Evolutionary conservation across 23 red algal species (phyloP).

Genomic region (Gracilariopsis chorda): DNA sequence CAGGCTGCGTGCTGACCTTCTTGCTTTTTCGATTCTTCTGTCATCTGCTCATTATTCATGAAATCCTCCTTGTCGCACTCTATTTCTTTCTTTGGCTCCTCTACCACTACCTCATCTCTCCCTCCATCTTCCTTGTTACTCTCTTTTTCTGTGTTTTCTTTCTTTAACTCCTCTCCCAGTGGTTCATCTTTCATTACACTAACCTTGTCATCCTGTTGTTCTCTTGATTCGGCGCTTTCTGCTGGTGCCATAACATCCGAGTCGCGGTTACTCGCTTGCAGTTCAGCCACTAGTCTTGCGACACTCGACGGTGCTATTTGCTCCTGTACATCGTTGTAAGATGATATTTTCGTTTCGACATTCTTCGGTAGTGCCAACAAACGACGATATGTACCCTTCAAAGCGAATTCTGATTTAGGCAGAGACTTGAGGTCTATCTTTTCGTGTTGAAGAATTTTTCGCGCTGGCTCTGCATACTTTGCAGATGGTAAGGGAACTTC

Average conservation of each 20-base stretch:
- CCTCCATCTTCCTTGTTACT: too few relatives aligned
- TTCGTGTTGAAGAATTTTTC: constrained; percentile 42
- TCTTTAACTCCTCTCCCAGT: neutral
- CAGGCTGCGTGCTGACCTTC: too few relatives aligned
- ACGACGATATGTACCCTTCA: constrained; percentile 78
- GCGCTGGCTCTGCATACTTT: neutral
- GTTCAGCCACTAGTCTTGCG: neutral
- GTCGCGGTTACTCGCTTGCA: too few relatives aligned
- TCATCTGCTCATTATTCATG: too few relatives aligned
- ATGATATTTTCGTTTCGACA: constrained; percentile 61
- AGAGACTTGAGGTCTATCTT: constrained; percentile 56
- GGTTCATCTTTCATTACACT: too few relatives aligned
- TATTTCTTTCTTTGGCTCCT: neutral
- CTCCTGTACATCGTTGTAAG: constrained; percentile 28
- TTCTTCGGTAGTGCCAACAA: constrained; percentile 54
- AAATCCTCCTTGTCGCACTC: neutral
- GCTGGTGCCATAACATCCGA: too few relatives aligned
- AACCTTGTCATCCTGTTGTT: too few relatives aligned
- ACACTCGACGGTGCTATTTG: neutral
- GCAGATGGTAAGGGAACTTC: constrained; percentile 27
- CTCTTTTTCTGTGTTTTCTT: neutral
- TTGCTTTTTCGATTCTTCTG: too few relatives aligned
- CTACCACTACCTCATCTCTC: neutral
- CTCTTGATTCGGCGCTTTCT: too few relatives aligned
- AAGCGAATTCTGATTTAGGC: constrained; percentile 4